Percentiles rank a stretch among this genome's conserved stretches.
These are phyloP conservation scores for Kwoniella sp. DNA, from an alignment of 768 basidiomycete genomes.

Conservation along the genomic window DNA sequence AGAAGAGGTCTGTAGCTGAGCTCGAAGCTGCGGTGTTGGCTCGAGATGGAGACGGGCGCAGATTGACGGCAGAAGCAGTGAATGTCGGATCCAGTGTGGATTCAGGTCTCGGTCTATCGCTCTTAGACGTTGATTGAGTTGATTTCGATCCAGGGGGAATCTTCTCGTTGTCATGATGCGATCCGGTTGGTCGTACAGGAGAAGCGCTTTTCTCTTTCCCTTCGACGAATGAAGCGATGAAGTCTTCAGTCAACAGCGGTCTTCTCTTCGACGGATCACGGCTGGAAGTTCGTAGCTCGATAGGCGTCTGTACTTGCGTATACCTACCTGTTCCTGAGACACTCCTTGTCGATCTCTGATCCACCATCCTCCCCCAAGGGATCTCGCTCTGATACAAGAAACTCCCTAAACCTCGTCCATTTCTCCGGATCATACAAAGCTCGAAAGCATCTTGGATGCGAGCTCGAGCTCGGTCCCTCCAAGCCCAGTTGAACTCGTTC, in stretches of 20 bases:
- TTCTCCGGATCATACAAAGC: slow-evolving; percentile 65
- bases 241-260: slow-evolving; percentile 1
- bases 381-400: slow-evolving; percentile 16
- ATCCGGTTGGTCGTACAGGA: background rate
- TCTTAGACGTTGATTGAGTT: background rate
- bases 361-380: slow-evolving; percentile 16
- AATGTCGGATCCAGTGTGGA: slow-evolving; percentile 11
- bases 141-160: background rate
- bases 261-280: background rate
- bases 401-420: background rate
- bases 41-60: slow-evolving; percentile 5
- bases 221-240: background rate
- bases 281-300: background rate
- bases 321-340: background rate
- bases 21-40: slow-evolving; percentile 12
- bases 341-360: background rate
- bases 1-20: slow-evolving; percentile 19
- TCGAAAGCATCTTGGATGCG: slow-evolving; percentile 79
- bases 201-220: background rate
- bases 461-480: slow-evolving; percentile 70
- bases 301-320: background rate
- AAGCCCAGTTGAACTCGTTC: slow-evolving; percentile 71
- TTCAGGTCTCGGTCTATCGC: slow-evolving; percentile 12
- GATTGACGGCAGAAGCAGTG: background rate
- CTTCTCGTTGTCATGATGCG: background rate